Base-by-base conservation (phyloP, 2,329 filamentous ascomycete genomes). In the Ophiostoma sp. region DNA sequence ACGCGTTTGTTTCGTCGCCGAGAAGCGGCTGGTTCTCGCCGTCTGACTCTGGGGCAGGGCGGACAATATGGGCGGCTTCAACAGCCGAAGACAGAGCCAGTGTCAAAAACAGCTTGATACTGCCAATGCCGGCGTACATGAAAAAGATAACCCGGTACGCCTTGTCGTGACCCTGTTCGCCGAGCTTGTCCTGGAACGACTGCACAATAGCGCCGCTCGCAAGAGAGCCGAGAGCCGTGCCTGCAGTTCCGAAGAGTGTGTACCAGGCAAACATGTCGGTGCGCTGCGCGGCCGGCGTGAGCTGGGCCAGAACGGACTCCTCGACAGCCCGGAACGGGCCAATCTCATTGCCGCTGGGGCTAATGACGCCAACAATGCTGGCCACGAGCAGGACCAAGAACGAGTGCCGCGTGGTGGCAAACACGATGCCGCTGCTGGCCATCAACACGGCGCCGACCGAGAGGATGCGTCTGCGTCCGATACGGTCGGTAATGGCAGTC, bases 211-310 rank as follows among this genome's bases (percentile, higher is more conserved):
- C 89, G 2, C 89, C 89, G 67, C 83, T 83, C 0, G 79, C 77
- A 62, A 87, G 77, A 69, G 86, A 82, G 1, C 89, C 88, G 16
- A 84, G 79, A 0, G 89, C 87, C 0, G 83, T 81, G 0, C 88
- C 88, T 0, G 85, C 82, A 0, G 81, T 83, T 2, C 88, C 88
- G 0, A 81, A 75, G 6, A 88, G 78, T 5, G 79, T 83, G 72
- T 88, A 88, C 86, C 86, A 88, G 3, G 85, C 85, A 70, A 85
- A 88, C 41, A 88, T 78, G 73, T 88, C 85, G 68, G 81, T 80
- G 62, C 85, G 76, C 3, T 78, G 77, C 1, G 77, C 75, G 4
- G 79, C 72, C 0, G 76, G 74, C 0, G 83, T 85, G 3, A 88
- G 77, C 58, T 87, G 85, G 3, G 86, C 85, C 1, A 88, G 76